A percentile compares a stretch with the other conserved stretches of the same genome.
Conservation (phyloP, 2,329 filamentous ascomycete species). For the Colletotrichum nymphaeae region DNA sequence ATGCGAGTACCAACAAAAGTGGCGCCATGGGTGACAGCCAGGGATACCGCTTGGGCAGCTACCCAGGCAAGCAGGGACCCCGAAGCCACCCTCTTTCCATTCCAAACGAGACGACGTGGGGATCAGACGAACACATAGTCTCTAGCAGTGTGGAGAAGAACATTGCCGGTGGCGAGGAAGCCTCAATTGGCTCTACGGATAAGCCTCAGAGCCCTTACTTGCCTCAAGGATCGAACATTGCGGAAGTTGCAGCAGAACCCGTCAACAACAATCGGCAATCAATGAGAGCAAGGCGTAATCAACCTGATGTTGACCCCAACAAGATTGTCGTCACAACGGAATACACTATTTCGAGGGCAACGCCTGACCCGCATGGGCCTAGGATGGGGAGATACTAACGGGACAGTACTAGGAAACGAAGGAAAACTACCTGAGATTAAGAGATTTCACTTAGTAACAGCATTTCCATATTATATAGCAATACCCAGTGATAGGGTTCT, state of each 20-base stretch:
- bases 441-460: too few relatives aligned
- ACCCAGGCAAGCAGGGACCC: background rate
- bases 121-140: conserved; percentile 24
- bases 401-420: too few relatives aligned
- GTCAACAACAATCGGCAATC: background rate
- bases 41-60: conserved; percentile 24
- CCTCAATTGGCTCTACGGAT: background rate
- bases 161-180: background rate
- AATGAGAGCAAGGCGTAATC: background rate
- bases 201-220: background rate
- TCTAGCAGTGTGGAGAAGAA: background rate
- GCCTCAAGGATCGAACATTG: background rate
- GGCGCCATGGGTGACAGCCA: conserved; percentile 1
- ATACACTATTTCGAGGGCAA: background rate
- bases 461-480: too few relatives aligned
- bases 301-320: background rate
- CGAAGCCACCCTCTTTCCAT: conserved; percentile 10
- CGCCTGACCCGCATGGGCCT: background rate
- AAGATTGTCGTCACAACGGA: conserved; percentile 22
- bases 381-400: background rate
- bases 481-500: too few relatives aligned
- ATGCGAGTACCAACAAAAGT: conserved; percentile 16
- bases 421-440: too few relatives aligned
- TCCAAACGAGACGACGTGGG: conserved; percentile 1
- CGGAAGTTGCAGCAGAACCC: background rate